Base-by-base conservation (phyloP, 169 alveolate genomes). In the Cystoisospora suis region DNA sequence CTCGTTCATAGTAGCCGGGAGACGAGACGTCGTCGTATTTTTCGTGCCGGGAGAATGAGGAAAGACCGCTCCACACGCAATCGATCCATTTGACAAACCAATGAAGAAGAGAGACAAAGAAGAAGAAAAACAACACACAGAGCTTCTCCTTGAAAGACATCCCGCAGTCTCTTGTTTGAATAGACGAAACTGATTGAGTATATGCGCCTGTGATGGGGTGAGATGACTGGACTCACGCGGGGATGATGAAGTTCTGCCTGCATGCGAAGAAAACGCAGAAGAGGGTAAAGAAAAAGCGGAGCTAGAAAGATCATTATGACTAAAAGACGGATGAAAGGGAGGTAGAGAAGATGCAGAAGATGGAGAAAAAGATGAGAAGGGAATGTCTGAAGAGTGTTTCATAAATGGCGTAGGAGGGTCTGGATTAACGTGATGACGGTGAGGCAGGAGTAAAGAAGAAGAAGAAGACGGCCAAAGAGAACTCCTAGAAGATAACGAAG, bases 91-190 rank as follows among this genome's bases (percentile, higher is more conserved):
- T 34, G 83, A 34, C 9, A 72, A 56, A 7, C 83, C 83, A 36
- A 72, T 40, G 23, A 72, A 38, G 56, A 72, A 38, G 27, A 34
- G 53, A 38, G 36, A 38, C 53, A 38, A 12, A 38, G 53, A 9
- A 36, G 83, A 9, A 17, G 83, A 72, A 17, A 72, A 72, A 56
- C 53, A 72, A 32, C 83, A 72, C 58, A 29, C 7, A 36, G 83
- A 38, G 42, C 42, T 38, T 6, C 83, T 46, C 15, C 83, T 27
- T 17, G 83, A 56, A 3, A 72, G 53, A 56, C 42, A 72, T 7
- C 58, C 83, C 42, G 46, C 83, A 38, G 34, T 9, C 5, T 72
- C 58, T 17, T 72, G 83, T 3, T 17, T 46, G 36, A 72, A 38
- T 38, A 40, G 29, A 0, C 29, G 83, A 34, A 72, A 40, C 56